Base-by-base conservation (phyloP, 2,329 filamentous ascomycete genomes). In the Alternaria gansuensis region DNA sequence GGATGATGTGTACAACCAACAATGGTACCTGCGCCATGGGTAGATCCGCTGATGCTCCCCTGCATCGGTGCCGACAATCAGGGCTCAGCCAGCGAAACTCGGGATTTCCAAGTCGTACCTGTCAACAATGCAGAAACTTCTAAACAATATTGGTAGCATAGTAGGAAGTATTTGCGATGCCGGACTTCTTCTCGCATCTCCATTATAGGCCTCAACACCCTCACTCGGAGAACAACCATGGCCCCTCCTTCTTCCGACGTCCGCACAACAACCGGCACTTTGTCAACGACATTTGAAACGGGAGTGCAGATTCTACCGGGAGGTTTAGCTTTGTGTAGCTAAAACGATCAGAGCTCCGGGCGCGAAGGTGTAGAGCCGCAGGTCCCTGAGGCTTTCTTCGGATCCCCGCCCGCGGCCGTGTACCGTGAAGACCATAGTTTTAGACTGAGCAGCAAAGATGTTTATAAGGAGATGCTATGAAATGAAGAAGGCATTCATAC, bases 241-340 rank as follows among this genome's bases (percentile, higher is more conserved):
- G 64, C 70, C 69, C 71, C 72, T 68, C 69, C 68, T 58, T 64
- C 67, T 65, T 69, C 72, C 69, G 70, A 66, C 59, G 53, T 67
- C 72, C 69, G 66, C 57, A 61, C 40, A 46, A 52, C 49, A 66
- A 50, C 65, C 67, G 63, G 51, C 51, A 62, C 50, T 51, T 54
- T 28, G 26, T 61, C 51, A 51, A 64, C 65, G 59, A 66, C 60
- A 60, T 61, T 50, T 60, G 53, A 60, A 63, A 66, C 65, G 57
- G 49, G 39, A 54, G 48, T 46, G 54, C 28, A 43, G 45, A 44
- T 39, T 45, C 44, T 50, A 44, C 54, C 63, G 60, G 61, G n/a
- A 51, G 49, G 34, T 50, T 62, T 65, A 49, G 60, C 56, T 57
- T 34, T 40, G 59, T 62, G 44, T 10, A 58, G 60, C 51, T 51